Evolutionary conservation across 192 early-diverging fungal genomes (phyloP), one percentile per base, ranked within the genome.

Genomic region (Gigaspora rosea): DNA sequence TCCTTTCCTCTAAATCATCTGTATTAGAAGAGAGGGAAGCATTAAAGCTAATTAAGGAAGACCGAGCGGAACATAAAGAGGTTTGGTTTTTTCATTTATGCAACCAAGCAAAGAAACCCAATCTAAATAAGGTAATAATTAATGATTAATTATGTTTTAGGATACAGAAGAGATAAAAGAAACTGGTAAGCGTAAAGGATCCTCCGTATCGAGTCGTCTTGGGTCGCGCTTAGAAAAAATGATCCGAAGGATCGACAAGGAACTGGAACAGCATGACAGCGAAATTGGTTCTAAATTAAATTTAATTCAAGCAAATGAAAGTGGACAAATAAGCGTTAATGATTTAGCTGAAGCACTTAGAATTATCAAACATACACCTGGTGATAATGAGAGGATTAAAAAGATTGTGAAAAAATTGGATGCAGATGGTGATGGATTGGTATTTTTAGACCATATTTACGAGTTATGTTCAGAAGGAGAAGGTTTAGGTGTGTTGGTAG

Each of bases 161-260:
- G 84, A 88, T 54, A 86, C 87, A 67, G 84, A 88, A 71, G 86
- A 86, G 76, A 67, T 88, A 16, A 81, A 88, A 22, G 87, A 86
- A 61, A 86, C 84, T 32, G 85, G 83, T 32, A 81, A 86, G 71
- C 80, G 79, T 46, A 78, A 88, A 64, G 80, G 89, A 13, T 79
- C 87, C 61, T 90, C 91, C 65, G 83, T 87, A 4, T 83, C 88
- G 8, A 78, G 83, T 52, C 82, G 88, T 35, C 83, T 95, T 73
- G 87, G 90, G 12, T 82, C 83, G 54, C 89, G 88, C 27, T 85
- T 95, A 9, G 91, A 94, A 80, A 94, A 93, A 84, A 93, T 95
- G 93, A 87, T 95, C 72, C 76, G 80, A 61, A 88, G 87, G 73
- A 86, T 95, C 33, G 92, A 94, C 73, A 83, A 84, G 58, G 93